Evolutionary conservation across 192 early-diverging fungal species (phyloP).

Genomic region (Piromyces finnis): DNA sequence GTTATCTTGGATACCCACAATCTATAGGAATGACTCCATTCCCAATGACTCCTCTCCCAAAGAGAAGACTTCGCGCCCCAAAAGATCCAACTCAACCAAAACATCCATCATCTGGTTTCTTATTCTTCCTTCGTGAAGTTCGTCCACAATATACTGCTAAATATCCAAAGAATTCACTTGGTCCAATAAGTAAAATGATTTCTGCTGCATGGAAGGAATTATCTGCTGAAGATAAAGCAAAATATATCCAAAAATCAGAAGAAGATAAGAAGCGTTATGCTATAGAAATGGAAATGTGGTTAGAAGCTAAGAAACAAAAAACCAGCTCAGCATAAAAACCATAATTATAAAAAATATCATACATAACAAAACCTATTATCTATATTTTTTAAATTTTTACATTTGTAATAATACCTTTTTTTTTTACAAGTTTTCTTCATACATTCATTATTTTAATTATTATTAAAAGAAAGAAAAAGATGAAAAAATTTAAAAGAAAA

Average conservation of each 20-base stretch:
- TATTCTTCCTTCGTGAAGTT: conserved; percentile 53
- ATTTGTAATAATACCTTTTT: too few species aligned
- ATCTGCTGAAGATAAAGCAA: conserved; percentile 20
- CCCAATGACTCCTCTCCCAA: neutral
- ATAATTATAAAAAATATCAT: too few species aligned
- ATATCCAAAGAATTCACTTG: conserved; percentile 48
- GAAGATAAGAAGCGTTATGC: conserved; percentile 53
- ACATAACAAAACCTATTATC: too few species aligned
- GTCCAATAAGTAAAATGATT: conserved; percentile 57
- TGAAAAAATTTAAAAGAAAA: too few species aligned
- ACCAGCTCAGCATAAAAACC: too few species aligned
- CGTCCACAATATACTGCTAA: conserved; percentile 40
- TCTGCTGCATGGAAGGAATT: conserved; percentile 46
- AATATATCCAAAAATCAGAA: conserved; percentile 28
- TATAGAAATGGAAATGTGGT: conserved; percentile 27
- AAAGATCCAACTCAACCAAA: conserved; percentile 62
- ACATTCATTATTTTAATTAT: too few species aligned
- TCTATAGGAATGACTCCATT: neutral
- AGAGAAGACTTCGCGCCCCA: too few species aligned
- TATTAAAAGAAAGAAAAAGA: too few species aligned
- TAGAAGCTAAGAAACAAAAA: too few species aligned
- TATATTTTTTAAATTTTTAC: too few species aligned
- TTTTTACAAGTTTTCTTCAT: too few species aligned
- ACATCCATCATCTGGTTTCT: conserved; percentile 72
- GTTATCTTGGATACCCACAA: neutral